Base-by-base conservation (phyloP, 208 protist species). In the Acanthamoeba lenticulata region DNA sequence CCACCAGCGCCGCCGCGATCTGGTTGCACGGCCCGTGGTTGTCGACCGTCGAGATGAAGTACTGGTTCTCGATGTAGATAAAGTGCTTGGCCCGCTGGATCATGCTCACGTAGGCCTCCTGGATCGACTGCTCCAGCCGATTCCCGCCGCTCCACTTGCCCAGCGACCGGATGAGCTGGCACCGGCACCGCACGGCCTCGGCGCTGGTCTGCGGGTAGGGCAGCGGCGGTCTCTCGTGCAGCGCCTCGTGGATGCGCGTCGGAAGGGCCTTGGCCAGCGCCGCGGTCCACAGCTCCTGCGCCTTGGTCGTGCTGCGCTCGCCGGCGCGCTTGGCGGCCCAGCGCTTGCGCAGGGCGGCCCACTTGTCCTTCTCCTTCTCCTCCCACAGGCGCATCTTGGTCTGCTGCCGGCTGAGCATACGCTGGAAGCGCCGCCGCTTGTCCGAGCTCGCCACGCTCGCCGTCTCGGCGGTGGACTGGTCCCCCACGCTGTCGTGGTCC, bases 11-110 rank as follows among this genome's bases (percentile, higher is more conserved):
- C n/a, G 29, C 29, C 4, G 40, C 55, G 19, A 96, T 95, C 60
- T 89, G 85, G 45, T 96, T 96, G 34, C 57, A 83, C 21, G 89
- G 89, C 0, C 89, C 89, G 77, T 86, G 77, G 21, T 86, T 86
- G 13, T 74, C 91, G 47, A 86, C 79, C 4, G 89, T 92, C 7
- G 86, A 94, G 5, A 95, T 77, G 92, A 96, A 96, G 85, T 95
- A 95, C 29, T 97, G 95, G 62, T 97, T 96, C 60, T 97, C 96
- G 32, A 97, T 97, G 42, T 97, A 97, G 15, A 97, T 92, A 89
- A 96, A 97, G 49, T 96, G 94, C 57, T 96, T 55, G 0, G 95
- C 81, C 24, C 90, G 44, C 40, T 94, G 57, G 27, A 97, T 97
- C 13, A 92, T 81, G 42, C 94, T 79, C 32, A 96, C 49, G 38